Base-by-base conservation (phyloP, 768 basidiomycete species). In the Dacryopinax primogenitus region DNA sequence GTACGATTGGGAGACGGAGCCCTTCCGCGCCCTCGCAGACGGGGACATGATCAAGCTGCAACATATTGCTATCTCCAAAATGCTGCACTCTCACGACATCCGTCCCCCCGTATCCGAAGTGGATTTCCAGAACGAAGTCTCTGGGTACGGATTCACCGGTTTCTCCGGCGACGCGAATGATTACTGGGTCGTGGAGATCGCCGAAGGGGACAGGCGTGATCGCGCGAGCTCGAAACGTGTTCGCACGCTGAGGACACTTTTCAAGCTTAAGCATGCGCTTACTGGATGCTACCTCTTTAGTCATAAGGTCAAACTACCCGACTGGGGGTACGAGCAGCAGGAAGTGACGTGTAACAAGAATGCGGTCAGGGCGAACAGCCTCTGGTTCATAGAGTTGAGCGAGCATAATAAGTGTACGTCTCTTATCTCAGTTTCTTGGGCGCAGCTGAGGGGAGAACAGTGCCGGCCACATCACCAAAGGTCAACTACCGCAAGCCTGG, bases 281-380 rank as follows among this genome's bases (percentile, higher is more conserved):
- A 89, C 90, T 0, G 93, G 94, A 0, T 99, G 96, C 74, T 98
- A 96, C 73, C 81, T 99, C 36, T 99, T 98, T 80, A 92, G 90
- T 26, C 96, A 99, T 78, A 96, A 96, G 75, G 88, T 97, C 71
- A 98, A 98, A 76, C 78, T 99, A 0, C 96, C 96, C 0, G 90
- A 96, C 3, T 99, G 96, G 96, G 96, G 85, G 0, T 99, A 82
- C 70, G 96, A 97, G 72, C 96, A 99, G 75, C 96, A 99, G 74
- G 96, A 99, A 72, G 96, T 99, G 63, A 98, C 96, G 0, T 99
- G 96, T 76, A 99, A 99, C 77, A 98, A 93, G 81, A 95, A 98
- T 70, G 94, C 96, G 13, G 87, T 87, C 28, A 82, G 78, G 74
- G 82, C 80, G 1, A 98, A 98, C 74, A 93, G 92, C 33, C 73